Evolutionary conservation across 768 basidiomycete genomes (phyloP).

Genomic region (Imleria badia): DNA sequence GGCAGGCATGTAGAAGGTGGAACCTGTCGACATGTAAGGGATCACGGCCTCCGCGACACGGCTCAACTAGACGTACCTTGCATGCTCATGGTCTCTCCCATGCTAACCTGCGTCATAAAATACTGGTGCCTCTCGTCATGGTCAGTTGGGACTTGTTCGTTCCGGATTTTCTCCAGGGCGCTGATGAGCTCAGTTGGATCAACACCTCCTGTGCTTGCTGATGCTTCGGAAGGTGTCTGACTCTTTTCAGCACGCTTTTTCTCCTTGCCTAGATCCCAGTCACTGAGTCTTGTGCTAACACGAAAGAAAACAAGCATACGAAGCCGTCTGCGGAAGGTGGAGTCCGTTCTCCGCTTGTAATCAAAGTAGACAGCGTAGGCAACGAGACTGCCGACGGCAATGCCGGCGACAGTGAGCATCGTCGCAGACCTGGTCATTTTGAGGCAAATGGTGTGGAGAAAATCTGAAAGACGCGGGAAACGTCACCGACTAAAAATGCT

Average conservation of each 20-base stretch:
- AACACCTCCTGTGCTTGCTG: constrained; percentile 29
- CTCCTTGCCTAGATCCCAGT: constrained; percentile 69
- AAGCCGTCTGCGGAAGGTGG: constrained; percentile 83
- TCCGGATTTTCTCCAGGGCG: constrained; percentile 64
- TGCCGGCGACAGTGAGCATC: constrained; percentile 40
- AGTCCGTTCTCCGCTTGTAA: constrained; percentile 87
- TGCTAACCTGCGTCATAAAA: constrained; percentile 87
- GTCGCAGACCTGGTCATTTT: constrained; percentile 37
- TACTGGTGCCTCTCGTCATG: constrained; percentile 82
- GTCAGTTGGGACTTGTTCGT: constrained; percentile 65
- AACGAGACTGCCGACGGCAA: constrained; percentile 54
- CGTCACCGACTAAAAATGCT: constrained; percentile 9
- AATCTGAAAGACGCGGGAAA: not conserved
- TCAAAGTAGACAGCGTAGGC: constrained; percentile 95
- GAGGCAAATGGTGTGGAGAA: not conserved
- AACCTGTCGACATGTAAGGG: constrained; percentile 51
- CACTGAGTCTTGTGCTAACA: not conserved
- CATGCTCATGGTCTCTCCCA: constrained; percentile 80
- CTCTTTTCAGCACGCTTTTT: constrained; percentile 85
- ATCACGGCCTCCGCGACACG: not conserved
- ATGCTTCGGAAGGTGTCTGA: constrained; percentile 43
- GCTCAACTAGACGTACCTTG: constrained; percentile 49
- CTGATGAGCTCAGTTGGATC: constrained; percentile 56
- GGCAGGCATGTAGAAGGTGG: constrained; percentile 71
- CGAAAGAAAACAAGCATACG: constrained; percentile 50